Evolutionary conservation across 352 stramenopile genomes (phyloP).

Genomic region (Globisporangium acanthophoron): DNA sequence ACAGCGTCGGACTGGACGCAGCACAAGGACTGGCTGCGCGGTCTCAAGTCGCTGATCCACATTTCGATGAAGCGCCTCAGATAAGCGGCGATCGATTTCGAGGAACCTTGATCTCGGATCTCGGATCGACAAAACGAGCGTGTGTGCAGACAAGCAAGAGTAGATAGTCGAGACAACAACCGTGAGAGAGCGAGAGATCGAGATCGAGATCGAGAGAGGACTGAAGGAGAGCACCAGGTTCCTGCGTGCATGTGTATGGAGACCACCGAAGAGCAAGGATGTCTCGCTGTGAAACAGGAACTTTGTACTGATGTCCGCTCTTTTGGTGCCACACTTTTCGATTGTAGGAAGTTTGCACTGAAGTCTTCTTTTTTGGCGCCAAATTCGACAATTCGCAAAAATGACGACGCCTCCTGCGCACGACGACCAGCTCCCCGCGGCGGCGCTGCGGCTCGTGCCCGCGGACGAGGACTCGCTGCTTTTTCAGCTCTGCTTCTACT

Average conservation of each 20-base stretch:
- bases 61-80: conserved; percentile 90
- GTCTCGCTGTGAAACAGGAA: too few relatives aligned
- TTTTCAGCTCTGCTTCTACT: conserved; percentile 52
- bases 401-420: too few relatives aligned
- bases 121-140: not conserved
- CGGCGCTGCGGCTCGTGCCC: conserved; percentile 34
- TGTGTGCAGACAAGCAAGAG: not conserved
- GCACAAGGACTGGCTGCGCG: conserved; percentile 98
- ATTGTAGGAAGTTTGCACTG: too few relatives aligned
- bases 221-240: not conserved
- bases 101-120: not conserved
- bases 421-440: not conserved
- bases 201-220: not conserved
- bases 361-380: too few relatives aligned
- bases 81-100: conserved; percentile 28
- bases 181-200: not conserved
- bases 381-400: too few relatives aligned
- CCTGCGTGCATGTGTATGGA: not conserved
- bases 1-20: conserved; percentile 93
- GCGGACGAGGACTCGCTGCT: conserved; percentile 43
- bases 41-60: conserved; percentile 95
- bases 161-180: not conserved
- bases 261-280: not conserved
- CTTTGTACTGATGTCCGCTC: too few relatives aligned
- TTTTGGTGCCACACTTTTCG: too few relatives aligned